Base-by-base conservation (phyloP, 140 eudicot genomes). In the Anethum foeniculum region DNA sequence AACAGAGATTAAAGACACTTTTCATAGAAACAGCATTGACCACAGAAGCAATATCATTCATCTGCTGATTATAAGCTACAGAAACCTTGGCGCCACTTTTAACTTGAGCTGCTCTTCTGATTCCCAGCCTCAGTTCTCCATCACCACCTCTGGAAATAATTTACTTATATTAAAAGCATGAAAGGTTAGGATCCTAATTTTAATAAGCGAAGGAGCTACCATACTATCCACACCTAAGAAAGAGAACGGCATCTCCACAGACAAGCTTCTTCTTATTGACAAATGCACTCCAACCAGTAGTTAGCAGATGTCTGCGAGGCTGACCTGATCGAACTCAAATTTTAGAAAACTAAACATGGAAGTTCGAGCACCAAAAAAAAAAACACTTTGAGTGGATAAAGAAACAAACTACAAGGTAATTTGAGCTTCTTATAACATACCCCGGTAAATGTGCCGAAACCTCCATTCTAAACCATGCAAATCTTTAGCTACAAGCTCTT, bases 401-500 rank as follows among this genome's bases (percentile, higher is more conserved):
- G 30, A 23, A 14, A 49, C 36, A 46, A 75, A 27, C 0, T 32
- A n/a, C 75, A 65, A 12, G 56, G 15, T 39, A 34, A 38, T 25
- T 13, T 0, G 28, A 13, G 41, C 10, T 38, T 43, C 16, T 25
- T 23, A 9, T 48, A 62, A 62, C 79, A 58, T 82, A 96, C 99
- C 98, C 74, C 97, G 81, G 76, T 96, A 96, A 84, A 96, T 93
- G 81, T 96, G 99, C 16, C 98, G 88, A 81, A 96, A 96, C 85
- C 87, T 96, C 99, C 99, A 96, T 84, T 91, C 96, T 18, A 76
- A 81, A 27, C 97, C 99, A 84, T 96, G 97, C 76, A 96, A 83
- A 83, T 96, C 99, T 86, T 93, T 93, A 10, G 99, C 98, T 39
- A 93, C 87, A 74, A 96, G 93, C 90, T 96, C 99, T 80, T 96